Percentiles rank a stretch among this genome's conserved stretches.
Evolutionary conservation across 257 asterid species (phyloP).

Genomic region (Prunella vulgaris): DNA sequence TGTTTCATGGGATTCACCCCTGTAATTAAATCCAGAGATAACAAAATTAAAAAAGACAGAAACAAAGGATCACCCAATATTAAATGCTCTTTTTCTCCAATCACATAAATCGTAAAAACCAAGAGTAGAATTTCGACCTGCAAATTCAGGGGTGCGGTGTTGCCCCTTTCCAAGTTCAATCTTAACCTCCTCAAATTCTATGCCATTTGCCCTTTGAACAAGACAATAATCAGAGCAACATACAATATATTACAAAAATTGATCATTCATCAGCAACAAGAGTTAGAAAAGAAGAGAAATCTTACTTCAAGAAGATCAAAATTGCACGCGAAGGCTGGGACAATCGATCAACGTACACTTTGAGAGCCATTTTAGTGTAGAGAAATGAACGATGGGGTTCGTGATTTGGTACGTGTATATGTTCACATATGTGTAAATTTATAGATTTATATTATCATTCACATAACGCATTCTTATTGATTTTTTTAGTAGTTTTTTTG

Average conservation of each 20-base stretch:
- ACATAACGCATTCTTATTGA: too few relatives aligned
- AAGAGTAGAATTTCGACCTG: constrained; percentile 32
- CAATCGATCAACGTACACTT: constrained; percentile 66
- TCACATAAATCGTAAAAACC: too few relatives aligned
- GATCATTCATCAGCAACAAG: neutral
- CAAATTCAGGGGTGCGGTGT: constrained; percentile 57
- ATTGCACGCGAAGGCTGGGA: constrained; percentile 95
- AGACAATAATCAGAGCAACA: neutral
- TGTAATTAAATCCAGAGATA: constrained; percentile 24
- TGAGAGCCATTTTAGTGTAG: constrained; percentile 43
- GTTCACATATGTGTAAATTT: too few relatives aligned
- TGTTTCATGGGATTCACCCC: constrained; percentile 75
- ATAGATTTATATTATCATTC: too few relatives aligned
- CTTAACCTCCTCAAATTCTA: constrained; percentile 77
- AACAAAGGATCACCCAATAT: neutral
- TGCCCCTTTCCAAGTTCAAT: constrained; percentile 45
- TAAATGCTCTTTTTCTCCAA: neutral
- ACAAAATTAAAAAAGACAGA: neutral
- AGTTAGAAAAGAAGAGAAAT: neutral
- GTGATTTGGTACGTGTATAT: neutral
- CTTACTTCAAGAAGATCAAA: constrained; percentile 74
- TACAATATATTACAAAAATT: neutral
- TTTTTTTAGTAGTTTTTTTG: too few relatives aligned
- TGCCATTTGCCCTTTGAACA: constrained; percentile 50
- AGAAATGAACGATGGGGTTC: neutral